Conservation (phyloP, 73 alveolate species). For the Chromera velia region DNA sequence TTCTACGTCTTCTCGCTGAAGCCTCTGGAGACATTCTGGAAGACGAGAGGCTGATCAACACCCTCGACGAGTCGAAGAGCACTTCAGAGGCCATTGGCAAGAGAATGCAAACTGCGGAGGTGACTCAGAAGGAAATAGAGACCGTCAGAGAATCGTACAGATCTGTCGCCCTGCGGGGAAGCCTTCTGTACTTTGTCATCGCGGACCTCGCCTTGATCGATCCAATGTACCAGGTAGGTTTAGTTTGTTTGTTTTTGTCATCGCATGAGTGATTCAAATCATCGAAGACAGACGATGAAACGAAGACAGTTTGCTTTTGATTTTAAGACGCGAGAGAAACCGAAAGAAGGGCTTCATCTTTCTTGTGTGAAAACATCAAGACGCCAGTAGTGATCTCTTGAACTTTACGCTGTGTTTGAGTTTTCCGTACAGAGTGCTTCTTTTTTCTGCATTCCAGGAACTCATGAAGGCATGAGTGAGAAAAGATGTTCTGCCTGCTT, state of each 20-base stretch:
- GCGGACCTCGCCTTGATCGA: constrained; percentile 62
- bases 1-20: too few species aligned
- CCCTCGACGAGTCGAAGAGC: constrained; percentile 89
- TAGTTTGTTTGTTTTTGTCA: background rate
- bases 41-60: constrained; percentile 92
- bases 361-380: too few species aligned
- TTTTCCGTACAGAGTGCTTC: too few species aligned
- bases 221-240: constrained; percentile 53
- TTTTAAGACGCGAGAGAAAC: too few species aligned
- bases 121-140: constrained; percentile 52
- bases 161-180: constrained; percentile 59
- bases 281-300: too few species aligned
- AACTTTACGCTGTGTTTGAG: too few species aligned
- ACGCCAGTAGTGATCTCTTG: too few species aligned
- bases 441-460: too few species aligned
- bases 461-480: too few species aligned
- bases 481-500: too few species aligned
- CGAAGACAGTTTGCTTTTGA: too few species aligned
- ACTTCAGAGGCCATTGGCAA: constrained; percentile 80
- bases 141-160: constrained; percentile 57
- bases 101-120: constrained; percentile 41
- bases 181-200: constrained; percentile 59
- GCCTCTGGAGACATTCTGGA: constrained; percentile 94
- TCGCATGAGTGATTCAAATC: background rate
- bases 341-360: too few species aligned